Evolutionary conservation across 805 yeast species (phyloP).

Genomic region (Pichia deserticola): DNA sequence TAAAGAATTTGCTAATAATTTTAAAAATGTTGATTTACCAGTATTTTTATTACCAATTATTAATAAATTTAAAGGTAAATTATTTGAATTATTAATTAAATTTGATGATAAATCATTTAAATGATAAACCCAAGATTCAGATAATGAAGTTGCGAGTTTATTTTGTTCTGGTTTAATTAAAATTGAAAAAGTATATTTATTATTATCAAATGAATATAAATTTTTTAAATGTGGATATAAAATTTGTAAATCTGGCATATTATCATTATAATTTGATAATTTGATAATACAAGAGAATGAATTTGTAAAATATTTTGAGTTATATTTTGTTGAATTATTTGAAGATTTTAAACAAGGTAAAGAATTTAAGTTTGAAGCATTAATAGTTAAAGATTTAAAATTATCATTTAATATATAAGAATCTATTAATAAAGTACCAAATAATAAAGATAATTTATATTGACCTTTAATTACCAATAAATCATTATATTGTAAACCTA

Average conservation of each 20-base stretch:
- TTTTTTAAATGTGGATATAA: conserved; percentile 32
- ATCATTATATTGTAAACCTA: conserved; percentile 13
- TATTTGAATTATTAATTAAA: conserved; percentile 2
- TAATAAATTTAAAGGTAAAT: conserved; percentile 19
- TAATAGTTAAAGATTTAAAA: conserved; percentile 16
- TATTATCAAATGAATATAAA: conserved; percentile 4
- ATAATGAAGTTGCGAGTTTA: conserved; percentile 24
- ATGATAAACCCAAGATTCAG: conserved; percentile 21
- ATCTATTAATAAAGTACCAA: conserved; percentile 43
- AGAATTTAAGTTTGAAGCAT: conserved; percentile 29
- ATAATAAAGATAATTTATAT: conserved; percentile 33
- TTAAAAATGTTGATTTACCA: conserved; percentile 73
- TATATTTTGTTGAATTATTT: conserved; percentile 23
- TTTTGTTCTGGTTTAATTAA: conserved; percentile 19
- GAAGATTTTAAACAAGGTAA: conserved; percentile 35
- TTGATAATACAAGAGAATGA: conserved; percentile 34
- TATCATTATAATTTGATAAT: conserved; percentile 32
- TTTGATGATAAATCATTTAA: conserved; percentile 11
- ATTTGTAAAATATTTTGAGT: conserved; percentile 32
- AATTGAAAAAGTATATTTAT: conserved; percentile 32
- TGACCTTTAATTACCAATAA: conserved; percentile 41
- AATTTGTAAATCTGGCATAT: conserved; percentile 37
- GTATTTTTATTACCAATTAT: conserved; percentile 64
- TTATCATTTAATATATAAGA: conserved; percentile 29
- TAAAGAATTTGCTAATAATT: conserved; percentile 44